Conservation (phyloP, 345 rosid species). For the Eucalyptus polybractea region DNA sequence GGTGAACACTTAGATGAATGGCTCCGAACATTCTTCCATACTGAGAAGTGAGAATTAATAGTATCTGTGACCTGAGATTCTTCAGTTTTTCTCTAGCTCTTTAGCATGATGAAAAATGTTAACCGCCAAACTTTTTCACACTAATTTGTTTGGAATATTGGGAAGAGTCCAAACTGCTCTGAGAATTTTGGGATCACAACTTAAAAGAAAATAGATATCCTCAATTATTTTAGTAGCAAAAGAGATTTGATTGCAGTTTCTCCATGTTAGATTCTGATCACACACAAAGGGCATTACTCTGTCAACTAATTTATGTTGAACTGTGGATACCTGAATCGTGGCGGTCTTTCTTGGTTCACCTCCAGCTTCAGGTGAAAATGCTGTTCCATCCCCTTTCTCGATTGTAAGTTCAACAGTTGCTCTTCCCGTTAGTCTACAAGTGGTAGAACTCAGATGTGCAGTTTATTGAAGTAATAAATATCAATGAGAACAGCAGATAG, state of each 20-base stretch:
- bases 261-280: background rate
- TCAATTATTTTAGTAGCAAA: background rate
- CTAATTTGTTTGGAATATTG: background rate
- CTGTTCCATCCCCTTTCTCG: slow-evolving; percentile 73
- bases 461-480: background rate
- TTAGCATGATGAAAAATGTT: background rate
- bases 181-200: background rate
- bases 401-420: slow-evolving; percentile 68
- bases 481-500: background rate
- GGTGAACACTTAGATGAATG: background rate
- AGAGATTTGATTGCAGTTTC: background rate
- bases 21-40: background rate
- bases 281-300: background rate
- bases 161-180: background rate
- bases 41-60: background rate
- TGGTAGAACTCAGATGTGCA: background rate
- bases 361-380: slow-evolving; percentile 73
- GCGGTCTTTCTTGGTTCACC: slow-evolving; percentile 66
- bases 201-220: background rate
- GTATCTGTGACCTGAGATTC: background rate
- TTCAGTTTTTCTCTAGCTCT: background rate
- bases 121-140: background rate
- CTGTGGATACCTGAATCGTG: slow-evolving; percentile 47
- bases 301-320: background rate
- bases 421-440: slow-evolving; percentile 72